Conservation (phyloP, 208 protist genomes). For the Giardia duodenalis region DNA sequence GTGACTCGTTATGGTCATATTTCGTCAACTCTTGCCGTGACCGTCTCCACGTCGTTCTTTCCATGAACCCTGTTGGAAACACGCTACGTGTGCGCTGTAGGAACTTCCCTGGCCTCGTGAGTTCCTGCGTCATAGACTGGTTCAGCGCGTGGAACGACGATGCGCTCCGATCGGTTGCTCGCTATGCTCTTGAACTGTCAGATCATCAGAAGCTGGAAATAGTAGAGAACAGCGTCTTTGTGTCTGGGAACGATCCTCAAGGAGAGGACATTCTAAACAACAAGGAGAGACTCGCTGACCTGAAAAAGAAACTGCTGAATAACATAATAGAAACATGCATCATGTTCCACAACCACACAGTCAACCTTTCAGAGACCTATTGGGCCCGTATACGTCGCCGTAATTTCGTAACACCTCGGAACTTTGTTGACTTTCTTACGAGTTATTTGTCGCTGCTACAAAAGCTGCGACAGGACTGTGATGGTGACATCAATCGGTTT, state of each 20-base stretch:
- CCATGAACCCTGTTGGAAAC: conserved; percentile 86
- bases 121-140: conserved; percentile 94
- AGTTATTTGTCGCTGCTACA: conserved; percentile 63
- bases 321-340: conserved; percentile 10
- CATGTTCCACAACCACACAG: conserved; percentile 60
- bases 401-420: conserved; percentile 94
- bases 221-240: neutral
- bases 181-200: neutral
- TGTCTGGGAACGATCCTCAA: neutral
- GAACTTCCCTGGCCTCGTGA: conserved; percentile 86
- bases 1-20: conserved; percentile 82
- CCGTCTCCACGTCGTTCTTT: conserved; percentile 90
- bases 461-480: conserved; percentile 65
- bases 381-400: conserved; percentile 68
- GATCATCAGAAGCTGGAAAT: conserved; percentile 8
- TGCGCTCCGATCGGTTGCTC: conserved; percentile 75
- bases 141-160: conserved; percentile 88
- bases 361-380: conserved; percentile 65
- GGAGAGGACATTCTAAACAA: neutral
- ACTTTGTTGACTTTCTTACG: conserved; percentile 88
- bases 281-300: neutral
- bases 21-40: conserved; percentile 87
- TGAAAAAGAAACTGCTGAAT: neutral
- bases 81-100: conserved; percentile 75
- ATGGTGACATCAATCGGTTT: conserved; percentile 75